phyloP scores from a whole-genome alignment of 2,329 filamentous ascomycete genomes.

The Aplosporella prunicola region DNA sequence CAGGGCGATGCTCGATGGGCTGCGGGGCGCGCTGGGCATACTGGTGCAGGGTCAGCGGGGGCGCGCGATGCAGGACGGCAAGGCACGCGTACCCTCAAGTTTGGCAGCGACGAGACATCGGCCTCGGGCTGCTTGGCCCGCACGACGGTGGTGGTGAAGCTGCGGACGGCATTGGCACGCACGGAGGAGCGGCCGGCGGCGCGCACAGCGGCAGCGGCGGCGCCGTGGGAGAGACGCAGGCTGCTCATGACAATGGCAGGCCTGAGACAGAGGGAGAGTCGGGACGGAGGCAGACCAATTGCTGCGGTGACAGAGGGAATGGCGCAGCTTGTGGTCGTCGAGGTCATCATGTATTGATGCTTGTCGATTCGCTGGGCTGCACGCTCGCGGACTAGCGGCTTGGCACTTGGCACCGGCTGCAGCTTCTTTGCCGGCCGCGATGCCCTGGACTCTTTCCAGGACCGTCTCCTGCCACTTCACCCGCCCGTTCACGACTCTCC shows the following conservation, averaged over 20 bases:
- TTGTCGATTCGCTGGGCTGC: conserved; percentile 3
- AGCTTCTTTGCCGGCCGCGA: conserved; percentile 6
- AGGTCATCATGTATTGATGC: conserved; percentile 8
- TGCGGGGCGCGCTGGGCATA: conserved; percentile 33
- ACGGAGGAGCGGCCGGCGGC: conserved; percentile 23
- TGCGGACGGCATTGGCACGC: conserved; percentile 23
- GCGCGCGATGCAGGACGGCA: no score
- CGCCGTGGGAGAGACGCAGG: conserved; percentile 30
- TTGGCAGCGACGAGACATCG: conserved; percentile 33
- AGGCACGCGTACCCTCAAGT: conserved; percentile 33
- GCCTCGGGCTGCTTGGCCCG: conserved; percentile 36
- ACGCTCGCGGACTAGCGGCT: neutral
- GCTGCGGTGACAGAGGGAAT: conserved; percentile 1
- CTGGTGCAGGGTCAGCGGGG: conserved; percentile 23
- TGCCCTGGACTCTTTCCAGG: conserved; percentile 5
- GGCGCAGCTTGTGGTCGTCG: conserved; percentile 5
- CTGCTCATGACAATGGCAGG: conserved; percentile 35
- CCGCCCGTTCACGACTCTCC: conserved; percentile 4
- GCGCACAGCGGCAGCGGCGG: conserved; percentile 28
- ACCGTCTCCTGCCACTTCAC: conserved; percentile 8
- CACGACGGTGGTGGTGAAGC: conserved; percentile 34
- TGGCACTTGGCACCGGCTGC: conserved; percentile 1
- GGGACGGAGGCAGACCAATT: conserved; percentile 17
- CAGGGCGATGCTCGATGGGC: conserved; percentile 61
- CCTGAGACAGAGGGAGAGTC: conserved; percentile 8